Base-by-base conservation (phyloP, 1,284 basidiomycete species). In the Tilletia horrida region DNA sequence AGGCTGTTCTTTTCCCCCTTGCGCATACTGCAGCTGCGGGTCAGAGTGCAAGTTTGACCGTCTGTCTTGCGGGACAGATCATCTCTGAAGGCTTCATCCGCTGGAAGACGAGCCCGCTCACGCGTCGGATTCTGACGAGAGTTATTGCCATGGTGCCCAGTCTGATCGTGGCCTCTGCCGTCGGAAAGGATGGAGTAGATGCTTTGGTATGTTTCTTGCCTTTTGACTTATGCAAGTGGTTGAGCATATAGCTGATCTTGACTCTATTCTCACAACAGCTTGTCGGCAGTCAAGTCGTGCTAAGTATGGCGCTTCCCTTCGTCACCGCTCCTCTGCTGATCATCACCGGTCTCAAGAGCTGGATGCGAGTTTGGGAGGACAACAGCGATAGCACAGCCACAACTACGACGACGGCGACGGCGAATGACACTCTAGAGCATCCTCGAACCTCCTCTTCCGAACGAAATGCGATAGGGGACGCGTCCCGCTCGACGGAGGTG, bases 71-170 rank as follows among this genome's bases (percentile, higher is more conserved):
- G 0, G 95, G 94, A 0, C 86, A 97, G 83, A 89, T 93, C 55
- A 90, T 97, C 42, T 90, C 89, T 0, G 95, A 97, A 83, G 95
- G 95, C 0, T 96, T 97, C 83, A 86, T 98, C 69, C 87, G 88
- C 67, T 97, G 94, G 94, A 87, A 87, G 64, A 86, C 92, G 62
- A 90, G 91, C 66, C 91, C 93, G 13, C 85, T 91, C 57, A 77
- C 91, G 50, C 88, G 94, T 9, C 88, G 94, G 8, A 82, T 95
- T 3, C 75, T 93, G 63, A 98, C 95, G 0, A 89, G 95, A 4
- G 83, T 89, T 7, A 85, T 97, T 25, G 89, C 91, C 3, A 87
- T 97, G 43, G 85, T 96, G n/a, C 95, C 95, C 1, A 89, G 91
- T 13, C 86, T 93, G 78, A 84, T 87, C 2, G 90, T 97, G 45